Base-by-base conservation (phyloP, 2,329 filamentous ascomycete genomes). In the Nigrospora oryzae region DNA sequence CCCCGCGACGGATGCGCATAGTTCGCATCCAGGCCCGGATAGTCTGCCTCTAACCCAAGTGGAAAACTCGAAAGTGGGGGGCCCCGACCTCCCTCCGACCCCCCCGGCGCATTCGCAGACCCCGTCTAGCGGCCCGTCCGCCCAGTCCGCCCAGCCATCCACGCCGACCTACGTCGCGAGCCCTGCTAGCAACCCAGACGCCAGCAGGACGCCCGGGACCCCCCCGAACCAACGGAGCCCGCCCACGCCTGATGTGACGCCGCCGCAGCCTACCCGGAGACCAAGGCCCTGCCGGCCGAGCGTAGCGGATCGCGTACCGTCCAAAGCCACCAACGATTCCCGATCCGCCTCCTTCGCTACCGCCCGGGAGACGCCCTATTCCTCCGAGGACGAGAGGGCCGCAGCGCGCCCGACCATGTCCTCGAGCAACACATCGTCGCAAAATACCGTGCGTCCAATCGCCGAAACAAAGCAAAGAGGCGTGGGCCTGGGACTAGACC, bases 201-300 rank as follows among this genome's bases (percentile, higher is more conserved):
- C 58, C 40, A 66, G 62, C 44, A 54, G 69, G 11, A 49, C 48
- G 37, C 74, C 74, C n/a, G 67, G 69, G 44, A 86, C 83, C 5
- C 81, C 83, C 41, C 74, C 79, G 28, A 77, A 79, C 51, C 78
- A 83, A 51, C 74, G 75, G 56, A 86, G 80, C 54, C 83, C 83
- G 14, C 84, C 83, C 31, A 89, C 85, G 3, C 86, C 85, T 32
- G 85, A 89, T 63, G 76, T 84, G 38, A 89, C 85, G 14, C 86
- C 84, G 43, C 85, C 85, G 33, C 75, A 79, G 48, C 62, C 64
- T 37, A 56, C 60, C 40, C 62, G 61, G 34, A 70, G 69, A 46
- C 63, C 70, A 14, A 69, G 66, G 56, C 57, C 65, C 43, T 57
- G 69, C 38, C 74, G 75, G 31, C 73, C 74, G 15, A 59, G 62